These are phyloP conservation scores for Penicillium griseofulvum DNA, from an alignment of 2,329 filamentous ascomycete genomes.

Conservation along the genomic window DNA sequence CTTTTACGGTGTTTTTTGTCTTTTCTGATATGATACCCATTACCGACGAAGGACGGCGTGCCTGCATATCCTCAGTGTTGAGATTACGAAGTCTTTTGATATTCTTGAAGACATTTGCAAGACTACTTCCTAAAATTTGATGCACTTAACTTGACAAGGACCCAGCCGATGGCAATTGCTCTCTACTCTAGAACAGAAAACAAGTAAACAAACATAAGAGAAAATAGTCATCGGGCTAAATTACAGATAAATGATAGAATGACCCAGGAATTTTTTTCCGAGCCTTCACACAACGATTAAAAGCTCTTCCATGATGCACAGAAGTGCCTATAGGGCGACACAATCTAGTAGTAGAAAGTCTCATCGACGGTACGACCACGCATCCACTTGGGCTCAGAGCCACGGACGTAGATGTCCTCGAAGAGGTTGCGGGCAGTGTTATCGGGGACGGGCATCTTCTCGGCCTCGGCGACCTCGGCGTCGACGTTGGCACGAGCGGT, in stretches of 20 bases:
- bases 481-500: slow-evolving; percentile 81
- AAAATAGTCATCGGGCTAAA: slow-evolving; percentile 37
- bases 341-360: slow-evolving; percentile 73
- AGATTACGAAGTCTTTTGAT: background rate
- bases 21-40: slow-evolving; percentile 23
- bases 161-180: slow-evolving; percentile 22
- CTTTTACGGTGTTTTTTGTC: background rate
- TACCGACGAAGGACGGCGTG: background rate
- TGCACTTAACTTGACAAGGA: background rate
- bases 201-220: slow-evolving; percentile 26
- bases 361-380: slow-evolving; percentile 86
- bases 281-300: slow-evolving; percentile 9
- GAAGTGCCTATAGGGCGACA: slow-evolving; percentile 9
- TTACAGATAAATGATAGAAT: slow-evolving; percentile 37
- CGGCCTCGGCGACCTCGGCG: slow-evolving; percentile 83
- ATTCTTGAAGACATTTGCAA: background rate
- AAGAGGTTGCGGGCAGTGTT: slow-evolving; percentile 77
- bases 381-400: slow-evolving; percentile 83
- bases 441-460: slow-evolving; percentile 81
- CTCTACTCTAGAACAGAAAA: slow-evolving; percentile 28
- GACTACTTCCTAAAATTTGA: background rate
- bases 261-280: slow-evolving; percentile 16
- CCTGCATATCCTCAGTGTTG: background rate
- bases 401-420: slow-evolving; percentile 93
- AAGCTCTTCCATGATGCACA: slow-evolving; percentile 14